Base-by-base conservation (phyloP, 2,329 filamentous ascomycete species). In the Proliferodiscus dingleyae region DNA sequence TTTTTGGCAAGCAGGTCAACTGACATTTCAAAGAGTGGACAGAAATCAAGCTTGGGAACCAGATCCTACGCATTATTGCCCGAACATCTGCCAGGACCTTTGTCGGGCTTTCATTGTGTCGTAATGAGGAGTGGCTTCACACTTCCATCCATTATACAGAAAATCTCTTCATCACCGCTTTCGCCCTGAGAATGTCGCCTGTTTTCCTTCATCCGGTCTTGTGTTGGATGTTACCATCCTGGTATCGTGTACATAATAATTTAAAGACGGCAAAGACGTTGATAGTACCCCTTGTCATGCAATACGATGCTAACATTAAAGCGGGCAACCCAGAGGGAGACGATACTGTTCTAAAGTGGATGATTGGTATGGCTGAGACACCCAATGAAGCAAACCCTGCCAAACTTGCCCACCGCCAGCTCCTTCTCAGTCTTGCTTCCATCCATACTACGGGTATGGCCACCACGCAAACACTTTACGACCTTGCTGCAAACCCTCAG, bases 401-500 rank as follows among this genome's bases (percentile, higher is more conserved):
- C 5, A 36, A 18, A 4, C 11, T 36, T 4, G 32, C 32, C 4
- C 32, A 36, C 4, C 32, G 32, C 3, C 3, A 18, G 9, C 19
- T 36, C 5, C 18, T 36, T 19, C 5, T 36, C 15, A 19, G n/a
- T 11, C 32, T 36, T 5, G n/a, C 16, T 16, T 36, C 32, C 8
- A 7, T 49, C 9, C 46, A 49, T 21, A 45, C 41, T 3, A 49
- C 46, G 11, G 65, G 66, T 1, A 64, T 68, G 24, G 45, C 61
- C 3, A 21, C 65, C 1, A 62, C 63, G 2, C 64, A 69, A 15
- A 53, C 65, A 3, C 51, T 75, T 30, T 64, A 64, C 30, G 67
- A 73, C 29, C 50, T 75, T 13, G 58, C 59, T 2, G 57, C 60
- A 4, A 55, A 70, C 24, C 66, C 67, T 0, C 66, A 73, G 37